phyloP scores from a whole-genome alignment of 2,329 filamentous ascomycete species.

The Venturia pyrina region DNA sequence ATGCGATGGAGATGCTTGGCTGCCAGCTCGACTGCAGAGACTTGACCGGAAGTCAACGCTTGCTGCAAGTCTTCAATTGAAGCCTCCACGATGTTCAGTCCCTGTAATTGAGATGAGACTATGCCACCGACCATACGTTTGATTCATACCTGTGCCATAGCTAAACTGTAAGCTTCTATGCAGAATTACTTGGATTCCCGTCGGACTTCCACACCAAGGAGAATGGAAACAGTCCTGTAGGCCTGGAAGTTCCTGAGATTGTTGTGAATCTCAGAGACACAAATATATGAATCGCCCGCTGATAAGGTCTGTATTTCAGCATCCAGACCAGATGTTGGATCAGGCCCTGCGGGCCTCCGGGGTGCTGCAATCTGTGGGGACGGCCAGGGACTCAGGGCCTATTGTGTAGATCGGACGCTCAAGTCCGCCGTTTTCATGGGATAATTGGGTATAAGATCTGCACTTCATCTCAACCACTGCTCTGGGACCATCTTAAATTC shows the following conservation, averaged over 20 bases:
- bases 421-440: not conserved
- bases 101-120: not conserved
- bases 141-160: not conserved
- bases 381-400: not conserved
- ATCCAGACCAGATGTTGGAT: not conserved
- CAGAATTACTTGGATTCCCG: not conserved
- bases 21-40: slow-evolving; percentile 37
- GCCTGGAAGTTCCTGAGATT: not conserved
- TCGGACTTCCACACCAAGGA: not conserved
- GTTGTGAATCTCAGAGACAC: not conserved
- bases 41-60: slow-evolving; percentile 30
- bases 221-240: not conserved
- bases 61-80: slow-evolving; percentile 34
- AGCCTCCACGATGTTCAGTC: slow-evolving; percentile 35
- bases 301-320: not conserved
- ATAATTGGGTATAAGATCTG: not conserved
- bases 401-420: not conserved
- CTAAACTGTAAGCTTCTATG: not conserved
- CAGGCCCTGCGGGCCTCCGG: not conserved
- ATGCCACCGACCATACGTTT: not conserved
- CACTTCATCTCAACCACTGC: not conserved
- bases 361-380: not conserved
- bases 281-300: not conserved
- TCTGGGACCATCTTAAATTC: not conserved
- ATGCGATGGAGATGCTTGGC: slow-evolving; percentile 39